These are phyloP conservation scores for Ashbya aceris DNA, from an alignment of 1,139 yeast species.

Conservation along the genomic window DNA sequence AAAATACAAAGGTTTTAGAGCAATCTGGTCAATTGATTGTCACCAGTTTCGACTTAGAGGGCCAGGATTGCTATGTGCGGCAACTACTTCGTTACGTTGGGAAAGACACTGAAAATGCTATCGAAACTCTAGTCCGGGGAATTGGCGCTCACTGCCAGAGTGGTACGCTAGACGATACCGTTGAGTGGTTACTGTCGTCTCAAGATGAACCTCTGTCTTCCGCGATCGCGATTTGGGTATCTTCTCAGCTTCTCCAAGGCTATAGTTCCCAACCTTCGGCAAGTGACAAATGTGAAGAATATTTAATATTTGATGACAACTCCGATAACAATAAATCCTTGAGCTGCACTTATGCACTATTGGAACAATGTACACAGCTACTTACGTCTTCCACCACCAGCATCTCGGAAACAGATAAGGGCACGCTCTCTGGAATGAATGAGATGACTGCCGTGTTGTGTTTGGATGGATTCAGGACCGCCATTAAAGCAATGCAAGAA, in stretches of 20 bases:
- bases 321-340: neutral
- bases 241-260: slow-evolving; percentile 24
- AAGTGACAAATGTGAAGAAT: slow-evolving; percentile 17
- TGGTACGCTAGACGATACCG: slow-evolving; percentile 5
- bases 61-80: slow-evolving; percentile 7
- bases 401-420: neutral
- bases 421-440: slow-evolving; percentile 7
- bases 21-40: slow-evolving; percentile 11
- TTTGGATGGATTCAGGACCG: slow-evolving; percentile 35
- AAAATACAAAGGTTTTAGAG: slow-evolving; percentile 9
- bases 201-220: slow-evolving; percentile 18
- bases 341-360: neutral
- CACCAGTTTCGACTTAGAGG: slow-evolving; percentile 15
- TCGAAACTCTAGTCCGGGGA: slow-evolving; percentile 16
- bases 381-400: neutral
- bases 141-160: slow-evolving; percentile 15
- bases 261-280: slow-evolving; percentile 8
- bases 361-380: slow-evolving; percentile 2
- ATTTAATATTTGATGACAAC: slow-evolving; percentile 20
- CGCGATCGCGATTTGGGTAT: slow-evolving; percentile 21
- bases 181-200: slow-evolving; percentile 12
- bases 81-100: slow-evolving; percentile 14
- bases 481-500: slow-evolving; percentile 32
- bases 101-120: slow-evolving; percentile 14
- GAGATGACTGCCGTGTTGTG: slow-evolving; percentile 11